A percentile compares a stretch with the other conserved stretches of the same genome.
Evolutionary conservation across 2,329 filamentous ascomycete species (phyloP).

Genomic region (Diaporthe sp.): DNA sequence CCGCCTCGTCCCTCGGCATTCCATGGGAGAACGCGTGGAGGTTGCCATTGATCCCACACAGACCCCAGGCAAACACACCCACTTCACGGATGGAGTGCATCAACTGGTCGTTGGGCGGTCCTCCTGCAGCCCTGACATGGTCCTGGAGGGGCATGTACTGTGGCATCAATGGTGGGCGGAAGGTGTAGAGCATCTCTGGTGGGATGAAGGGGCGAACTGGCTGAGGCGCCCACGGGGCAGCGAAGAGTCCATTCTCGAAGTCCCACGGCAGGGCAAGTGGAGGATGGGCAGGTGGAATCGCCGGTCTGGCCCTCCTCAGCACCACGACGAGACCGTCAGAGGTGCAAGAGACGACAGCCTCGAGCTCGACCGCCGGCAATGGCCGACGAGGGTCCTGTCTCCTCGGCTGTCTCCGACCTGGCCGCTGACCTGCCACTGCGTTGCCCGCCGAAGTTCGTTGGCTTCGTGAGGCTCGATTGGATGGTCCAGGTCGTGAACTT

Average conservation of each 20-base stretch:
- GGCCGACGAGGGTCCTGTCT: conserved; percentile 44
- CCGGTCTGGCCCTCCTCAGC: conserved; percentile 78
- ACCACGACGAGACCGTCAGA: conserved; percentile 90
- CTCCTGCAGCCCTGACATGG: conserved; percentile 59
- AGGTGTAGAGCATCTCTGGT: conserved; percentile 57
- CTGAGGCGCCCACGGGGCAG: conserved; percentile 82
- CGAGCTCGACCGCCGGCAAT: conserved; percentile 74
- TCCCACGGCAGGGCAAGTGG: conserved; percentile 58
- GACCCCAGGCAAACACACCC: conserved; percentile 88
- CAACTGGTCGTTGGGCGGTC: conserved; percentile 72
- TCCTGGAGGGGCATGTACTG: conserved; percentile 60
- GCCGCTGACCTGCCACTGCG: conserved; percentile 1
- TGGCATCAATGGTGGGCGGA: conserved; percentile 56
- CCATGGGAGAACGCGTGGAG: conserved; percentile 75
- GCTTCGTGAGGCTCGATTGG: not conserved
- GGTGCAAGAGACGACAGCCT: conserved; percentile 92
- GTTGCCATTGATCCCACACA: conserved; percentile 84
- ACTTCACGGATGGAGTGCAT: conserved; percentile 87
- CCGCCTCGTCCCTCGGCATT: conserved; percentile 71
- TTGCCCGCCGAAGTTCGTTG: conserved; percentile 12
- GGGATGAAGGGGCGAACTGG: conserved; percentile 67
- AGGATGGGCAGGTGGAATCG: conserved; percentile 71
- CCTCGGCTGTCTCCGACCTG: not conserved
- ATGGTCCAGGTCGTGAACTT: conserved; percentile 42
- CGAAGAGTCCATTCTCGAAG: conserved; percentile 76